A percentile compares a stretch with the other conserved stretches of the same genome.
These are phyloP conservation scores for Purshia tridentata DNA, from an alignment of 306 rosid species.

Conservation along the genomic window DNA sequence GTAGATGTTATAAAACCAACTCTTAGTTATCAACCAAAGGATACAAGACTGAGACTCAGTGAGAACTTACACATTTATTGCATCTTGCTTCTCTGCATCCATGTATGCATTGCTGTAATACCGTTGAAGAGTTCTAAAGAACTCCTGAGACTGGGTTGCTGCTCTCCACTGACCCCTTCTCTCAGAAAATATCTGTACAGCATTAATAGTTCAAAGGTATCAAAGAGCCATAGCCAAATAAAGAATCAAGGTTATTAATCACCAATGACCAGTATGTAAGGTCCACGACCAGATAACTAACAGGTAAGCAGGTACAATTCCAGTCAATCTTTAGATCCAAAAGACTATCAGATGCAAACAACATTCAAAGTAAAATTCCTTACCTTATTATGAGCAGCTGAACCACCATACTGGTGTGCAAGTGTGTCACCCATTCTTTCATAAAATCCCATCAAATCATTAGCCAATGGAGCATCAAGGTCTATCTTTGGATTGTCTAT, in stretches of 20 bases:
- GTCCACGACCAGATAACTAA: background rate
- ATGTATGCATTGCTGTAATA: slow-evolving; percentile 90
- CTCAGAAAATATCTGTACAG: slow-evolving; percentile 81
- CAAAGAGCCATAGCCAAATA: background rate
- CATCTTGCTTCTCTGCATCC: slow-evolving; percentile 83
- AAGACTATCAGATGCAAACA: background rate
- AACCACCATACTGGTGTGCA: slow-evolving; percentile 95
- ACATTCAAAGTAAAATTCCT: background rate
- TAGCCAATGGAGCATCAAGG: slow-evolving; percentile 72
- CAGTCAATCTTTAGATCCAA: slow-evolving; percentile 1
- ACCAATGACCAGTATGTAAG: background rate
- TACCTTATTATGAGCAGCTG: slow-evolving; percentile 99
- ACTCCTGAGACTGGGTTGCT: slow-evolving; percentile 93
- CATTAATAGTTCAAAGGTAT: slow-evolving; percentile 22
- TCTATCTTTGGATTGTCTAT: slow-evolving; percentile 51
- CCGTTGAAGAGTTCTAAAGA: slow-evolving; percentile 87
- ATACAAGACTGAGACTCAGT: background rate
- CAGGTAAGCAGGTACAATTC: background rate
- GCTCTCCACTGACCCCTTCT: slow-evolving; percentile 98
- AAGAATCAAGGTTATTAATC: background rate
- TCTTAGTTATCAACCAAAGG: no score
- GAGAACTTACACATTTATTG: slow-evolving; percentile 75
- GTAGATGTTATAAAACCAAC: no score
- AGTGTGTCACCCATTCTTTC: slow-evolving; percentile 97
- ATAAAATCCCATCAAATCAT: slow-evolving; percentile 72